A percentile compares a stretch with the other conserved stretches of the same genome.
Evolutionary conservation across 1,139 yeast species (phyloP).

Genomic region (Pichiaceae sp.): DNA sequence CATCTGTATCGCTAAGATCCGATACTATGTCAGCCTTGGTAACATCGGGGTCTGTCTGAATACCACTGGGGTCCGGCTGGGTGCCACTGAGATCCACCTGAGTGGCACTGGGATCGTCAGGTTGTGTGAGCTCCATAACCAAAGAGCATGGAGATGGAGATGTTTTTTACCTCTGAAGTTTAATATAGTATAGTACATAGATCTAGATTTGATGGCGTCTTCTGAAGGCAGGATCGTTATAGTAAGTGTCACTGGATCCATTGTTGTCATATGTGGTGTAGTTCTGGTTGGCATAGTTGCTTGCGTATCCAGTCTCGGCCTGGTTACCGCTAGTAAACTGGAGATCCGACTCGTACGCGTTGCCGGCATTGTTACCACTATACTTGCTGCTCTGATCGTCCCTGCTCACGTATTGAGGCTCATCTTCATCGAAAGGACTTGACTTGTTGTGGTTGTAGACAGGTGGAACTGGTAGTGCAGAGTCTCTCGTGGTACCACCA

Average conservation of each 20-base stretch:
- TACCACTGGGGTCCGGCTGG: too few species aligned
- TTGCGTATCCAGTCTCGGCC: background rate
- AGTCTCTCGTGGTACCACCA: background rate
- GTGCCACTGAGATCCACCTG: too few species aligned
- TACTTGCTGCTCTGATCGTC: background rate
- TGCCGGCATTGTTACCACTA: background rate
- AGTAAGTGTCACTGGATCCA: background rate
- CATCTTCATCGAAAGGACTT: slow-evolving; percentile 2
- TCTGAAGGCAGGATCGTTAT: background rate
- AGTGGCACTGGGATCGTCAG: too few species aligned
- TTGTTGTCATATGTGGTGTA: background rate
- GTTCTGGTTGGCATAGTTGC: background rate
- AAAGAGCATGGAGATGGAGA: background rate
- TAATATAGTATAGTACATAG: background rate
- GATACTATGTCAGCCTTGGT: too few species aligned
- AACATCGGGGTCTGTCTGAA: too few species aligned
- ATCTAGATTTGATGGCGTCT: background rate
- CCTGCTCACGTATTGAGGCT: background rate
- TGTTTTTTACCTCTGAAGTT: background rate
- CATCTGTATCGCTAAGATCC: background rate
- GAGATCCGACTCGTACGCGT: background rate
- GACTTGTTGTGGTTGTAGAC: background rate
- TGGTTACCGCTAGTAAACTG: background rate
- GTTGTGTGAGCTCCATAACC: too few species aligned
- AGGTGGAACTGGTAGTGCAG: background rate